Conservation (phyloP, 768 basidiomycete species). For the Suillus hirtellus region DNA sequence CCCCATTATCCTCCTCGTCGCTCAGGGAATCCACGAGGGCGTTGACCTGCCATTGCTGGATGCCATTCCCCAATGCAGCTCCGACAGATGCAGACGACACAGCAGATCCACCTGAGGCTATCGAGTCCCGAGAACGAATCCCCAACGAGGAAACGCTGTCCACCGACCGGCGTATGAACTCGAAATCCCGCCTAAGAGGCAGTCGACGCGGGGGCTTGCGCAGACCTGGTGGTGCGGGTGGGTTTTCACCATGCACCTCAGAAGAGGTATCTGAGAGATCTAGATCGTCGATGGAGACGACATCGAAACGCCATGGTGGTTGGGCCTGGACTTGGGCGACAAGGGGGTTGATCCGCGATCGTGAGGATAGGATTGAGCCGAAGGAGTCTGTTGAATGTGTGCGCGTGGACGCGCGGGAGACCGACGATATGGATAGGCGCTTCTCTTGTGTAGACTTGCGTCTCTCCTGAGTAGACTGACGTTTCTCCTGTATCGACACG, state of each 20-base stretch:
- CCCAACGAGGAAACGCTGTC: constrained; percentile 80
- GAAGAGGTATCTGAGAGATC: constrained; percentile 81
- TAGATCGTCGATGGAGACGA: constrained; percentile 77
- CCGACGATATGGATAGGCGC: constrained; percentile 10
- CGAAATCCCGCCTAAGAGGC: constrained; percentile 77
- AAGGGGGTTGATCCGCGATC: constrained; percentile 30
- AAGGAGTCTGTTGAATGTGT: constrained; percentile 37
- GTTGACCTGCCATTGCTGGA: constrained; percentile 85
- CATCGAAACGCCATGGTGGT: constrained; percentile 63
- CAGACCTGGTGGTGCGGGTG: constrained; percentile 51
- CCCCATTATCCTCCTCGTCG: constrained; percentile 69
- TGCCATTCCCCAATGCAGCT: constrained; percentile 41
- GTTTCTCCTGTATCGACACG: constrained; percentile 14
- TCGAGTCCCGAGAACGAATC: constrained; percentile 60
- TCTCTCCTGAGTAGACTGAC: background rate
- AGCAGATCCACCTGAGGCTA: constrained; percentile 45
- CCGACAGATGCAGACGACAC: constrained; percentile 38
- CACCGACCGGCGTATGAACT: constrained; percentile 72
- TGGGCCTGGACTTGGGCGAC: constrained; percentile 37
- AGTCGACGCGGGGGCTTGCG: constrained; percentile 57
- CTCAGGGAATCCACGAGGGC: constrained; percentile 73
- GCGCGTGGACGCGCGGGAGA: constrained; percentile 23
- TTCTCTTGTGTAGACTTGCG: background rate
- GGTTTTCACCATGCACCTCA: constrained; percentile 41
- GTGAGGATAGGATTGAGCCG: constrained; percentile 33